Evolutionary conservation across 73 alveolate genomes (phyloP), one percentile per base, ranked within the genome.

Genomic region (Diophrys appendiculata): DNA sequence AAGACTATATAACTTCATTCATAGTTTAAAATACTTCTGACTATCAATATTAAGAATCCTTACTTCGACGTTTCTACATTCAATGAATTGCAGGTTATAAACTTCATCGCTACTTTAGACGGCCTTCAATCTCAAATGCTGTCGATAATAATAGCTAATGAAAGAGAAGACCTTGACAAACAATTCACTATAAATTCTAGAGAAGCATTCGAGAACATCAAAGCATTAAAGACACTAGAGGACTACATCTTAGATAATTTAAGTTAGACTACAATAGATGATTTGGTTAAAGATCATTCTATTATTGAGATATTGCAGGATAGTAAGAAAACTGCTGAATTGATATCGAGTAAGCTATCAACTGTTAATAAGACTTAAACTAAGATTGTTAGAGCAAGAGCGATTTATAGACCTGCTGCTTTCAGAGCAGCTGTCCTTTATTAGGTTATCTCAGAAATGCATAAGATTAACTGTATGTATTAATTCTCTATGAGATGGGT

Each of bases 71-170:
- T 79, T 28, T 25, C 43, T 69, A 73, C 76, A 24, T 65, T 32
- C 32, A 43, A 69, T 23, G 81, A 53, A 13, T 60, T 31, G 5
- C 18, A 27, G 2, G 31, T 60, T 31, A 76, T 79, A 25, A 87
- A 90, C 67, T 91, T 87, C 77, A 86, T 88, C 71, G 95, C 83
- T 69, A 91, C 95, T 18, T 89, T 87, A 68, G 93, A 92, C 64
- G 94, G 95, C 52, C 80, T 79, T 43, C 89, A 96, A 88, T 98
- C 96, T 77, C 96, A 98, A 85, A 95, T 98, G 99, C 90, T 98
- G 85, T 97, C 97, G 25, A 81, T 88, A 68, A 98, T 98, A 74
- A 99, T 98, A 25, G 99, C 98, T 54, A 94, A 95, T 65, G 99
- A 98, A 82, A 97, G 95, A 64, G 96, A 97, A 23, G 90, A 92